Conservation (phyloP, 768 basidiomycete genomes). For the Mycena galericulata region DNA sequence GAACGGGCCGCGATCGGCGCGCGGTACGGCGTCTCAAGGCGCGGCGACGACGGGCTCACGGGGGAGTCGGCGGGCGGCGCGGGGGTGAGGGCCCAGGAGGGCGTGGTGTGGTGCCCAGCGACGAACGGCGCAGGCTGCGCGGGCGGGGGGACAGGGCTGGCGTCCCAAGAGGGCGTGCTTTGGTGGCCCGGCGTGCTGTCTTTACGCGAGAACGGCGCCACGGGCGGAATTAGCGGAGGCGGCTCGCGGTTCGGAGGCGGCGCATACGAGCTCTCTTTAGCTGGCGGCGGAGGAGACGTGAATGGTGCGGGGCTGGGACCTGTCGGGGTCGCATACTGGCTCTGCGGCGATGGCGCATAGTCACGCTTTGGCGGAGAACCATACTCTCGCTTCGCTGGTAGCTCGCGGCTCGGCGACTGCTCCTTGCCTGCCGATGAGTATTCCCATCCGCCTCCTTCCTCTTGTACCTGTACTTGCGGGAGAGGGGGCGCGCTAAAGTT, state of each 20-base stretch:
- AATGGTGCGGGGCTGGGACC: background rate
- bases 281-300: slow-evolving; percentile 13
- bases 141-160: background rate
- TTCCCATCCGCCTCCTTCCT: background rate
- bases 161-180: slow-evolving; percentile 26
- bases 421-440: background rate
- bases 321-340: slow-evolving; percentile 22
- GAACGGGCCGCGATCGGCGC: slow-evolving; percentile 46
- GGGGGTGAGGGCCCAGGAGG: slow-evolving; percentile 29
- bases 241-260: slow-evolving; percentile 27
- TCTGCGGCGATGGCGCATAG: slow-evolving; percentile 12
- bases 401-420: slow-evolving; percentile 19
- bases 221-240: slow-evolving; percentile 29
- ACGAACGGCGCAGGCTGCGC: slow-evolving; percentile 16
- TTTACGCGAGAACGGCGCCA: slow-evolving; percentile 22
- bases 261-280: background rate
- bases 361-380: slow-evolving; percentile 13
- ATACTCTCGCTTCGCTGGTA: background rate
- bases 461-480: slow-evolving; percentile 9
- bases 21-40: slow-evolving; percentile 41
- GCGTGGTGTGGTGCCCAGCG: slow-evolving; percentile 28
- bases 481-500: slow-evolving; percentile 45
- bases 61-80: slow-evolving; percentile 1
- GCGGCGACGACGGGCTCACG: slow-evolving; percentile 33
- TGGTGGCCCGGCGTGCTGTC: slow-evolving; percentile 7